A percentile compares a stretch with the other conserved stretches of the same genome.
These are phyloP conservation scores for Schrenkiella parvula DNA, from an alignment of 345 rosid species.

Conservation along the genomic window DNA sequence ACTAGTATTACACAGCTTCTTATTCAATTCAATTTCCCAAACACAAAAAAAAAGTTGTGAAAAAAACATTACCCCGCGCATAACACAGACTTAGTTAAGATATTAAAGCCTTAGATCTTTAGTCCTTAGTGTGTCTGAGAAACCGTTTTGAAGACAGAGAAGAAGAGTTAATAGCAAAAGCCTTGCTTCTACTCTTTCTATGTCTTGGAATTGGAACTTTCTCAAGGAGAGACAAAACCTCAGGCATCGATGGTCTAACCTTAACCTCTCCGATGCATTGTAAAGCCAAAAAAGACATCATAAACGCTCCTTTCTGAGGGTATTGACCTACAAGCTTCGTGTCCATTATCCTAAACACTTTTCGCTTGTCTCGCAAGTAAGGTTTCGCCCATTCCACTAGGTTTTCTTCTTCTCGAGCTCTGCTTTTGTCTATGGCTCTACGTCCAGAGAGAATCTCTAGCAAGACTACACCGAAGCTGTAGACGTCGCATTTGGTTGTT, in stretches of 20 bases:
- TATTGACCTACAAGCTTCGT: constrained; percentile 80
- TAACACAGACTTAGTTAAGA: background rate
- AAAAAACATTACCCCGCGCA: background rate
- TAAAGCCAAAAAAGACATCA: constrained; percentile 63
- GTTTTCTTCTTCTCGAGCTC: constrained; percentile 50
- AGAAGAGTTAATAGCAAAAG: constrained; percentile 15
- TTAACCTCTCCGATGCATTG: constrained; percentile 68
- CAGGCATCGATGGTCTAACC: constrained; percentile 59
- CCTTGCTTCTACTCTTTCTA: constrained; percentile 28
- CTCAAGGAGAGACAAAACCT: constrained; percentile 51
- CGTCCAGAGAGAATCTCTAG: constrained; percentile 70
- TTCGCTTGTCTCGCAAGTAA: constrained; percentile 54
- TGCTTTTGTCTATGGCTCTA: constrained; percentile 58
- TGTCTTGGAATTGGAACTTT: constrained; percentile 23
- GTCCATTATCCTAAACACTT: constrained; percentile 80
- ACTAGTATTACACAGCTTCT: background rate
- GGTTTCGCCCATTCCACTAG: constrained; percentile 87
- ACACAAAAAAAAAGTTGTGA: background rate
- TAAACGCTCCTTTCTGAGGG: constrained; percentile 75
- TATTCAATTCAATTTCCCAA: background rate
- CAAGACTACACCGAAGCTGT: constrained; percentile 82
- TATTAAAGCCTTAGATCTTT: background rate
- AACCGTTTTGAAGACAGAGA: constrained; percentile 16
- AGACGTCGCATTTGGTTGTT: constrained; percentile 88
- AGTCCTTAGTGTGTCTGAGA: constrained; percentile 12